These are phyloP conservation scores for Ligustrum vulgare DNA, from an alignment of 257 asterid genomes.

Conservation along the genomic window DNA sequence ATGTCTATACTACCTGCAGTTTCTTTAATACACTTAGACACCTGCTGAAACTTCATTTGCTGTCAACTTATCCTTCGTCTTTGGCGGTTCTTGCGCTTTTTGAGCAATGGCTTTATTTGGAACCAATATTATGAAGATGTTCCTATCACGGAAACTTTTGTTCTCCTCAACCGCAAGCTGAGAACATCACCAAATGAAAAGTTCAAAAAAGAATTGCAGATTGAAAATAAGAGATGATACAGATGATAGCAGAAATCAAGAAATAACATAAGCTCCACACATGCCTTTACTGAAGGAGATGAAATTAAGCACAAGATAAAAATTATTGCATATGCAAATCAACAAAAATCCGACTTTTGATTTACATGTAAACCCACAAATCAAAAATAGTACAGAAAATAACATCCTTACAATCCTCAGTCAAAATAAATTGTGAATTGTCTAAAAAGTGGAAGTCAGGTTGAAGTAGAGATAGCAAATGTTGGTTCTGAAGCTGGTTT, in stretches of 20 bases:
- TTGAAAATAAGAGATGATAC: not conserved
- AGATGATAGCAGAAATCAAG: not conserved
- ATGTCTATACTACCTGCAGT: conserved; percentile 30
- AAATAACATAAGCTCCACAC: not conserved
- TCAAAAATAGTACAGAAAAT: not conserved
- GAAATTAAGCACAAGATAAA: conserved; percentile 12
- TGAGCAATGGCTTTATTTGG: conserved; percentile 76
- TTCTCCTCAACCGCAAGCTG: conserved; percentile 84
- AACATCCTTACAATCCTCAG: conserved; percentile 17
- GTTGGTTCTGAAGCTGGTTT: not conserved
- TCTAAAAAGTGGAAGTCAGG: conserved; percentile 18
- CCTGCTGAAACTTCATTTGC: conserved; percentile 67
- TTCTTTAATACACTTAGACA: conserved; percentile 39
- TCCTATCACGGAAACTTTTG: conserved; percentile 72
- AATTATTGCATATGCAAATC: not conserved
- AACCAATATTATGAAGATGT: conserved; percentile 63
- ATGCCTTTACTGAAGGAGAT: conserved; percentile 20
- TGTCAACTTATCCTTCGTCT: conserved; percentile 50
- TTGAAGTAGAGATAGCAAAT: not conserved
- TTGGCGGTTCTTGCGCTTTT: conserved; percentile 64
- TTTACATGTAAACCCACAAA: conserved; percentile 11
- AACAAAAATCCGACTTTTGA: conserved; percentile 8
- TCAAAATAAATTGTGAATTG: conserved; percentile 8
- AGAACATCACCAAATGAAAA: conserved; percentile 3
- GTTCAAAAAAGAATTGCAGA: not conserved